Base-by-base conservation (phyloP, 495 filamentous ascomycete genomes). In the Amniculicola lignicola region DNA sequence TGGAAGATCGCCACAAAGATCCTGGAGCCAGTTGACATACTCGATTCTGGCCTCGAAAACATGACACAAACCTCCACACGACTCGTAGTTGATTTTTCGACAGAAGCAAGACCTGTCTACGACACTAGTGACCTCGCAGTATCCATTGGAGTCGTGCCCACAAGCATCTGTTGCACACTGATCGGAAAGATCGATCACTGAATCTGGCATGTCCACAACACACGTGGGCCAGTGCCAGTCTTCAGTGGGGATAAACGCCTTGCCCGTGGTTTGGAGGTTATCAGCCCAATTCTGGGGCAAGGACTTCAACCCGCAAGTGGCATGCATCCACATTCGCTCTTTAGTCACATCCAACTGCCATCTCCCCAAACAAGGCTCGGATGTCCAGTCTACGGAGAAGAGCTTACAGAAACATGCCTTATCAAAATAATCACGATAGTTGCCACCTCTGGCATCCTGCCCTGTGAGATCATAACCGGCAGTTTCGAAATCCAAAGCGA, bases 21-120 rank as follows among this genome's bases (percentile, higher is more conserved):
- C 41, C 31, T 48, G 52, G 22, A 55, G 52, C 52, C 52, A 55
- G 11, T 37, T 27, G 18, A 47, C 43, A 31, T 47, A 55, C 21
- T 47, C 52, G 5, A 47, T 46, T 18, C 52, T 41, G 19, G 52
- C 48, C 33, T 55, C 52, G 28, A 55, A 47, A 40, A 28, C 29
- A 2, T 55, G 52, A 33, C 52, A 55, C 27, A 43, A 37, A 27
- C 52, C 52, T 19, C 33, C 33, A 29, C 52, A 46, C 22, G 52
- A 25, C 0, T 39, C n/a, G 52, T 47, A 55, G 52, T 21, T 55
- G 16, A 55, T 46, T 41, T 55, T 55, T 7, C 25, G 41, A 29
- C 52, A 55, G 42, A 55, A 47, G 52, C 52, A 55, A 31, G 41
- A 28, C 14, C 52, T 37, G 21, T 55, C 43, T n/a, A 55, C 41